Base-by-base conservation (phyloP, 768 basidiomycete species). In the Royoungia palumana region DNA sequence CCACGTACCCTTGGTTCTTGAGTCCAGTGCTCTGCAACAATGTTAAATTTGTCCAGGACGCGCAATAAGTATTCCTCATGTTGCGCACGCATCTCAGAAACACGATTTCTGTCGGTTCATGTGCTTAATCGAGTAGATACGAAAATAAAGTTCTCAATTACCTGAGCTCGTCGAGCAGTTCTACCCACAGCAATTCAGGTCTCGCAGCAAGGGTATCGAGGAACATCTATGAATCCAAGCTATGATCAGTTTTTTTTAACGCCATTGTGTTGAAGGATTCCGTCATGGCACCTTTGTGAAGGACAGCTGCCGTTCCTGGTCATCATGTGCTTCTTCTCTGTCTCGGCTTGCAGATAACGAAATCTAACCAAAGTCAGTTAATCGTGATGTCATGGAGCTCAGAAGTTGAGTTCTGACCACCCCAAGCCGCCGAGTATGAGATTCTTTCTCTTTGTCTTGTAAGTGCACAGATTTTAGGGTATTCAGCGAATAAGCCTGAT, bases 331-430 rank as follows among this genome's bases (percentile, higher is more conserved):
- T 25, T 16, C 2, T 35, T 50, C 41, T 30, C 17, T 38, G 34
- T 49, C 42, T 10, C 41, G 45, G 28, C 49, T 51, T 21, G 54
- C 47, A 13, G 50, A 51, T 13, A 55, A 16, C 7, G 28, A 55
- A 19, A 57, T 48, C 50, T 55, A 35, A 24, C 2, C 3, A 25
- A 17, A 19, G n/a, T 17, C 24, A 1, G 6, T 24, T 10, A 27
- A 35, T 13, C 16, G 6, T 34, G 30, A 12, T 8, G 16, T 24
- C n/a, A 25, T 17, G 21, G 27, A 8, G 34, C 21, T n/a, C 16
- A n/a, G 21, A 5, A 24, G 21, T 4, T 4, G 21, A 10, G 17
- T 32, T 42, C 28, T 10, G 17, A 35, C 32, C 30, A 44, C 32
- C 5, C 21, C 34, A 22, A 8, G 5, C 30, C 9, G 21, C 16